phyloP scores from a whole-genome alignment of 768 basidiomycete genomes.

The Daedalea quercina region DNA sequence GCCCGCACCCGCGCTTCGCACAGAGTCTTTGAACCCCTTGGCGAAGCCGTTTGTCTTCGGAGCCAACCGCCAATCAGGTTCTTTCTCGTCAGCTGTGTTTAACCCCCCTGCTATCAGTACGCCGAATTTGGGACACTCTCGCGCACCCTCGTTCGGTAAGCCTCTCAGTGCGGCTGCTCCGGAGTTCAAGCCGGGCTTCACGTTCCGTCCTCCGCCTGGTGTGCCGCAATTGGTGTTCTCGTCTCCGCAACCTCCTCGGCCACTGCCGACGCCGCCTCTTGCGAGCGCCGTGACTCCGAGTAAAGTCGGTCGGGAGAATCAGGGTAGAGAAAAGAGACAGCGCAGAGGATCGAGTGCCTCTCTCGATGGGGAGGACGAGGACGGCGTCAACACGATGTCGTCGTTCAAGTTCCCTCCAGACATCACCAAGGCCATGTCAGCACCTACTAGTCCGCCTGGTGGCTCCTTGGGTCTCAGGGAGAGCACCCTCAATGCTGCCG shows the following conservation, averaged over 20 bases:
- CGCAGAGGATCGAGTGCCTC: constrained; percentile 42
- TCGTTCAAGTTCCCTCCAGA: constrained; percentile 74
- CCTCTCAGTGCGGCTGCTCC: constrained; percentile 74
- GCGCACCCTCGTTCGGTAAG: constrained; percentile 46
- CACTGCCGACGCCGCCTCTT: constrained; percentile 32
- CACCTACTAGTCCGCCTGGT: constrained; percentile 30
- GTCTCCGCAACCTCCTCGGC: constrained; percentile 24
- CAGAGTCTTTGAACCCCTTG: constrained; percentile 57
- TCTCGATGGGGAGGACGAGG: constrained; percentile 33
- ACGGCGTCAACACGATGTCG: constrained; percentile 45
- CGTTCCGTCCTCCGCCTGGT: constrained; percentile 65
- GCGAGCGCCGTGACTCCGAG: not conserved
- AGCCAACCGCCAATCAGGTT: constrained; percentile 26
- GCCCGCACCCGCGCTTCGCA: constrained; percentile 3
- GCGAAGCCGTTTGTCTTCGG: constrained; percentile 87
- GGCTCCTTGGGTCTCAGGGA: constrained; percentile 18
- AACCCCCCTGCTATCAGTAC: constrained; percentile 11
- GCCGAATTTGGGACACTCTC: constrained; percentile 24
- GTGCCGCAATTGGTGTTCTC: constrained; percentile 51
- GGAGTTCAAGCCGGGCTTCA: constrained; percentile 80
- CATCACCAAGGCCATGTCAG: constrained; percentile 42
- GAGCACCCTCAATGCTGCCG: constrained; percentile 33
- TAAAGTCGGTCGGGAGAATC: constrained; percentile 31
- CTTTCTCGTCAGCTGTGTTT: constrained; percentile 26
- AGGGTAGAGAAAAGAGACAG: constrained; percentile 80